Percentiles rank a stretch among this genome's conserved stretches.
These are phyloP conservation scores for Phytophthora tentaculata DNA, from an alignment of 352 stramenopile species.

Conservation along the genomic window DNA sequence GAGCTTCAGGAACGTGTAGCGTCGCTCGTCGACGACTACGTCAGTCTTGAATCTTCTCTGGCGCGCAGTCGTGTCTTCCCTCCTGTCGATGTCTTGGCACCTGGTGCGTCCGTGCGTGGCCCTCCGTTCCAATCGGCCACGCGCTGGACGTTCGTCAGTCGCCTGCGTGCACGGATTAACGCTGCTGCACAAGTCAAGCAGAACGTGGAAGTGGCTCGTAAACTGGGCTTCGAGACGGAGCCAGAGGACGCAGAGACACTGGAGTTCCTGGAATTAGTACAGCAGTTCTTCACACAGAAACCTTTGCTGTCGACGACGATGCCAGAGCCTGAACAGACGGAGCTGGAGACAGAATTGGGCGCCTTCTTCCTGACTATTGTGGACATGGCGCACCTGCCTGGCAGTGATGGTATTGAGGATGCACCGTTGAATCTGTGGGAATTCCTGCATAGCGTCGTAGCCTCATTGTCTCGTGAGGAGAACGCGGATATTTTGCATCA, in stretches of 20 bases:
- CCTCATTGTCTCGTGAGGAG: constrained; percentile 36
- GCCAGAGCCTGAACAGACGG: constrained; percentile 22
- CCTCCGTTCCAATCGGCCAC: constrained; percentile 80
- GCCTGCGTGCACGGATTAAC: constrained; percentile 72
- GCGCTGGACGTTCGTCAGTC: constrained; percentile 71
- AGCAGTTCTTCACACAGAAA: constrained; percentile 75
- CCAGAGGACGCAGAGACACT: constrained; percentile 73
- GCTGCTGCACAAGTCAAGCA: constrained; percentile 57
- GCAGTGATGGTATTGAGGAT: constrained; percentile 21
- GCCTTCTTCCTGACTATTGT: constrained; percentile 67
- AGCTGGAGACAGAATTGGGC: constrained; percentile 57
- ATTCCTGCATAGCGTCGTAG: constrained; percentile 47
- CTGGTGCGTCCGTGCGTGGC: constrained; percentile 68
- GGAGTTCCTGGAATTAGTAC: constrained; percentile 73
- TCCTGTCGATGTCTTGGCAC: constrained; percentile 70
- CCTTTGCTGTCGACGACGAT: constrained; percentile 22
- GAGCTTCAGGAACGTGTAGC: constrained; percentile 71
- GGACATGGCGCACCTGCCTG: constrained; percentile 49
- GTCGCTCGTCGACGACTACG: constrained; percentile 78
- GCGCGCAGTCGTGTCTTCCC: constrained; percentile 65
- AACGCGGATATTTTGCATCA: constrained; percentile 62
- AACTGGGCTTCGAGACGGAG: constrained; percentile 80
- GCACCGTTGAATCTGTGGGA: constrained; percentile 52
- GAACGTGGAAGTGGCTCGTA: constrained; percentile 60
- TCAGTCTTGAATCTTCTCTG: constrained; percentile 58